Conservation (phyloP, 768 basidiomycete species). For the Panus rudis region DNA sequence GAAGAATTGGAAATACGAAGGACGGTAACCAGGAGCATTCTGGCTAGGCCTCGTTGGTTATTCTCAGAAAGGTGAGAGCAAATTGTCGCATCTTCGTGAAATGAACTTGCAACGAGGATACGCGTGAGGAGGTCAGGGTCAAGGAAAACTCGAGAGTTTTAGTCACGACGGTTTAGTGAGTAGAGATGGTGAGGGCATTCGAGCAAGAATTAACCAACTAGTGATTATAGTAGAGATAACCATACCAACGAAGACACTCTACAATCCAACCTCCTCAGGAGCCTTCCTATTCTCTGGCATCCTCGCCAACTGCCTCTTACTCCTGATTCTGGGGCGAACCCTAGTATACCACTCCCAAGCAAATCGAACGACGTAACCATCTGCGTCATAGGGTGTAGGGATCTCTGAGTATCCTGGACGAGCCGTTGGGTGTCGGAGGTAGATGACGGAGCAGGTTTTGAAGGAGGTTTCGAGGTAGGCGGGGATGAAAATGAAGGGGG, state of each 20-base stretch:
- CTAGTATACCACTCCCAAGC: slow-evolving; percentile 96
- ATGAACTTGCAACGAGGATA: background rate
- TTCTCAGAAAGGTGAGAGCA: no score
- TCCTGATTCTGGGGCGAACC: slow-evolving; percentile 59
- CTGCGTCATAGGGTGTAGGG: slow-evolving; percentile 92
- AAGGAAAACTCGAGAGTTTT: background rate
- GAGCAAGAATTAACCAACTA: background rate
- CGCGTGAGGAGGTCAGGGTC: background rate
- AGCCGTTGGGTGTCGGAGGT: slow-evolving; percentile 93
- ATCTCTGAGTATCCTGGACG: slow-evolving; percentile 95
- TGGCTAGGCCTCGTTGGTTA: no score
- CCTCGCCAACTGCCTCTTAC: slow-evolving; percentile 51
- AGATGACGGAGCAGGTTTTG: slow-evolving; percentile 83
- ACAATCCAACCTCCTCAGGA: no score
- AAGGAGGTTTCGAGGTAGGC: slow-evolving; percentile 85
- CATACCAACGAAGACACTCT: background rate
- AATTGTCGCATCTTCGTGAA: no score
- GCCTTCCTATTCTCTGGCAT: slow-evolving; percentile 61
- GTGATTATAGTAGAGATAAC: background rate
- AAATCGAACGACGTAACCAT: slow-evolving; percentile 85
- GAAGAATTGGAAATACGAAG: no score
- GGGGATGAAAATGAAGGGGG: slow-evolving; percentile 91
- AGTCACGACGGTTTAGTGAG: background rate
- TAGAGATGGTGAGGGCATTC: background rate
- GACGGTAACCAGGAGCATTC: no score